Evolutionary conservation across 2,329 filamentous ascomycete genomes (phyloP).

Genomic region (Fusarium cyanostomum): DNA sequence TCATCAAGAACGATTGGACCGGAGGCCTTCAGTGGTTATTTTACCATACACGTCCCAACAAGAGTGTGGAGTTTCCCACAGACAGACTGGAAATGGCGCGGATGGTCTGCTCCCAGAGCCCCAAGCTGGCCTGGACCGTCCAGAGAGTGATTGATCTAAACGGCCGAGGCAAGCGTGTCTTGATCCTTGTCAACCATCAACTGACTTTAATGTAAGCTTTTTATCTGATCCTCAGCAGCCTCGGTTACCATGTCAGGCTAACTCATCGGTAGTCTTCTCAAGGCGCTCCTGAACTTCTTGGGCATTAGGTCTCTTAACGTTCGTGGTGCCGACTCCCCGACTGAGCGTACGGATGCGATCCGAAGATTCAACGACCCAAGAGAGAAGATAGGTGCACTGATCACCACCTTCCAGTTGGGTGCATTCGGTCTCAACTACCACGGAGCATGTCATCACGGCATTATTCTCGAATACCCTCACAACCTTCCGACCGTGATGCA

Average conservation of each 20-base stretch:
- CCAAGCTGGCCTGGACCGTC: not conserved
- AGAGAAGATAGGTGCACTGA: not conserved
- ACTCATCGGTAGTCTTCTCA: not conserved
- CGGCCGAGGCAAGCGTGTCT: fast-evolving
- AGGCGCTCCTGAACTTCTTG: not conserved
- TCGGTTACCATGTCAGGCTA: not conserved
- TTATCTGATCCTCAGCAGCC: no score
- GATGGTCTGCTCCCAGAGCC: not conserved
- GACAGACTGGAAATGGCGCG: not conserved
- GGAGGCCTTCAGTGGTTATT: not conserved
- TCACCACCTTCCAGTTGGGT: fast-evolving
- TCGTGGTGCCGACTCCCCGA: not conserved
- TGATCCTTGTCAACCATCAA: not conserved
- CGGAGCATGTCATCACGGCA: not conserved
- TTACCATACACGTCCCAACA: not conserved
- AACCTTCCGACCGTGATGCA: not conserved
- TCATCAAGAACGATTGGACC: not conserved
- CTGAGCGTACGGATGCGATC: not conserved
- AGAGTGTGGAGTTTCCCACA: not conserved
- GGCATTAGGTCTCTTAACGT: not conserved
- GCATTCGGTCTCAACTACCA: not conserved
- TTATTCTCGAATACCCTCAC: not conserved
- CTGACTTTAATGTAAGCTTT: not conserved
- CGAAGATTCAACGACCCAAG: not conserved
- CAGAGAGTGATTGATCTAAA: fast-evolving